A percentile compares a stretch with the other conserved stretches of the same genome.
phyloP scores from a whole-genome alignment of 78 protist species.

The Diacronema lutheri region DNA sequence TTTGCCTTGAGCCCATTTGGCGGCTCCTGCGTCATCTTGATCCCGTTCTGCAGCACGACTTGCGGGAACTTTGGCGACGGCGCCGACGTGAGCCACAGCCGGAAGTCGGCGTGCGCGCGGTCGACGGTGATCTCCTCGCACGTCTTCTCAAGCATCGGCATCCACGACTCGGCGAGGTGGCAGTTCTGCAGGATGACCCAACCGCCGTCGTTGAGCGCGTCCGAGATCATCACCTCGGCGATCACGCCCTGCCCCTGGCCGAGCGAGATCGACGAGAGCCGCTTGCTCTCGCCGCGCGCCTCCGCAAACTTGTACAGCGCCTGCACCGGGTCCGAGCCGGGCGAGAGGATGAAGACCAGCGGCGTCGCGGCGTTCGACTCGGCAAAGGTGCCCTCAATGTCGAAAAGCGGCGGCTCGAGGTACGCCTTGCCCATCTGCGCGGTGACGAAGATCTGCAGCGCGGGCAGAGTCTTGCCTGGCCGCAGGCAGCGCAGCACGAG shows the following conservation, averaged over 20 bases:
- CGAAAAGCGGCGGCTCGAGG: constrained; percentile 70
- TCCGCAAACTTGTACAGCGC: constrained; percentile 69
- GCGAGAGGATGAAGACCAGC: constrained; percentile 71
- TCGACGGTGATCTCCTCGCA: constrained; percentile 52
- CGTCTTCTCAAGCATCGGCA: constrained; percentile 65
- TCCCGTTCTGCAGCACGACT: constrained; percentile 76
- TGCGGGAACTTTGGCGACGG: constrained; percentile 69
- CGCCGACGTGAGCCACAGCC: constrained; percentile 85
- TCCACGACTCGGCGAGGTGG: constrained; percentile 71
- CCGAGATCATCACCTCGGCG: constrained; percentile 63
- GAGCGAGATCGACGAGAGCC: constrained; percentile 47
- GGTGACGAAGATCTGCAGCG: constrained; percentile 52
- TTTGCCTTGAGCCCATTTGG: constrained; percentile 83
- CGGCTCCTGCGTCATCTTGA: constrained; percentile 90
- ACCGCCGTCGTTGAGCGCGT: constrained; percentile 62
- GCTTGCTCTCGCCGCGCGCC: constrained; percentile 21
- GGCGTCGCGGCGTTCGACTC: constrained; percentile 60
- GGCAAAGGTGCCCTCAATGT: constrained; percentile 39
- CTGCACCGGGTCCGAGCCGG: constrained; percentile 76
- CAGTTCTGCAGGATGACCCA: constrained; percentile 87
- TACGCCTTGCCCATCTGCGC: constrained; percentile 49
- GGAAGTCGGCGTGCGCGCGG: constrained; percentile 68
- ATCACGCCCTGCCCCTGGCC: constrained; percentile 83
- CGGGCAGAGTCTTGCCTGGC: constrained; percentile 53
- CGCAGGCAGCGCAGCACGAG: constrained; percentile 72